Base-by-base conservation (phyloP, 2,329 filamentous ascomycete genomes). In the Ramularia collo-cygni region DNA sequence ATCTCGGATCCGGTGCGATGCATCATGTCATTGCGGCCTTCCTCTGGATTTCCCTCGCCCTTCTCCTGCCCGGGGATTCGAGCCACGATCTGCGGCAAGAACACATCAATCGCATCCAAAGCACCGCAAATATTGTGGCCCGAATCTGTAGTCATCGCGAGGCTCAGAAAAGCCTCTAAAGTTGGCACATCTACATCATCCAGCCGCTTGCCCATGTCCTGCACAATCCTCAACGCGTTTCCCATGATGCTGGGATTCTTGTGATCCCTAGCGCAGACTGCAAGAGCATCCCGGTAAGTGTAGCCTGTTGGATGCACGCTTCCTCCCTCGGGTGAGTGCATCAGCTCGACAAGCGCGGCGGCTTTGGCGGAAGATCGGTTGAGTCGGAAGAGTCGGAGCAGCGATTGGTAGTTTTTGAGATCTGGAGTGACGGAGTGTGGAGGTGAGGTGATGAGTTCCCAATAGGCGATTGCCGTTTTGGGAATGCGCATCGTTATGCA, bases 231-330 rank as follows among this genome's bases (percentile, higher is more conserved):
- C 36, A 70, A 76, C 4, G 85, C 83, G 49, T 83, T 72, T 3
- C 68, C 63, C 48, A 94, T 74, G 15, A 77, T 75, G 37, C 81
- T 75, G n/a, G 61, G 69, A 59, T 93, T 95, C 40, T 80, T 79
- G 56, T 79, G 82, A 67, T 95, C 87, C 41, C 81, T 76, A 16
- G 77, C 66, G 61, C 88, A 95, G 4, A 78, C 72, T 47, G 74
- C 73, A 68, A 95, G 78, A 38, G 83, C 86, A 33, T 86, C 74
- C 38, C 77, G 75, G 64, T 88, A 85, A 8, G 77, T 78, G 42
- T 73, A 74, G 10, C 53, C 53, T 14, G 40, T 54, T 1, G 62
- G 57, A 10, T 42, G 38, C 21, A 63, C 24, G 58, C 63, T 53
- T 12, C 4, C 31, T 8, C 44, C 53, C 3, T 55, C 26, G 15